Evolutionary conservation across 306 rosid genomes (phyloP).

Genomic region (Dryas alaskensis): DNA sequence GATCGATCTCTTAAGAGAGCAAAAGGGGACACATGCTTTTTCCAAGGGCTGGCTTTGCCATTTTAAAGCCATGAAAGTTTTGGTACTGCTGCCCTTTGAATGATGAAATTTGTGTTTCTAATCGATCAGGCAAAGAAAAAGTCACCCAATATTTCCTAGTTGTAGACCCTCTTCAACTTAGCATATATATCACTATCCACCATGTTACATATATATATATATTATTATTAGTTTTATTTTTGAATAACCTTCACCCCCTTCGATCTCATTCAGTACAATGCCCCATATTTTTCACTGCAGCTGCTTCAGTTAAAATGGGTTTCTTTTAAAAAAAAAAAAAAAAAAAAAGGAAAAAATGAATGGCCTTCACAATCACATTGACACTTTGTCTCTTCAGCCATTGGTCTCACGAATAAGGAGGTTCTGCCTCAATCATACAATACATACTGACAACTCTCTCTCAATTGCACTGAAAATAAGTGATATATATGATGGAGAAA

Average conservation of each 20-base stretch:
- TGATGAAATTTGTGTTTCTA: slow-evolving; percentile 33
- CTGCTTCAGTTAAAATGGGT: neutral
- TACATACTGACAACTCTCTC: neutral
- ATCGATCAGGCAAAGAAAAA: slow-evolving; percentile 21
- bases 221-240: slow-evolving; percentile 22
- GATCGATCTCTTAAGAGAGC: slow-evolving; percentile 33
- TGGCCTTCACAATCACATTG: slow-evolving; percentile 8
- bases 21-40: slow-evolving; percentile 60
- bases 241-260: slow-evolving; percentile 27
- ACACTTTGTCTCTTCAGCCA: slow-evolving; percentile 16
- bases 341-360: neutral
- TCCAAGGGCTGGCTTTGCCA: slow-evolving; percentile 45
- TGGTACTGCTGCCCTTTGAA: slow-evolving; percentile 42
- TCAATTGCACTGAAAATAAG: slow-evolving; percentile 10
- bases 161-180: slow-evolving; percentile 44
- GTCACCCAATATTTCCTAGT: slow-evolving; percentile 41
- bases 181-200: slow-evolving; percentile 29
- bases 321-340: neutral
- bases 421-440: slow-evolving; percentile 27
- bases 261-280: neutral
- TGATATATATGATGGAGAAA: neutral
- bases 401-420: slow-evolving; percentile 11
- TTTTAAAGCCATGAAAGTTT: slow-evolving; percentile 53
- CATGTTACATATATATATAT: neutral
- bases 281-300: neutral